Percentiles rank a stretch among this genome's conserved stretches.
phyloP scores from a whole-genome alignment of 176 grass and related monocot genomes.

The Calamus simplicifolius region DNA sequence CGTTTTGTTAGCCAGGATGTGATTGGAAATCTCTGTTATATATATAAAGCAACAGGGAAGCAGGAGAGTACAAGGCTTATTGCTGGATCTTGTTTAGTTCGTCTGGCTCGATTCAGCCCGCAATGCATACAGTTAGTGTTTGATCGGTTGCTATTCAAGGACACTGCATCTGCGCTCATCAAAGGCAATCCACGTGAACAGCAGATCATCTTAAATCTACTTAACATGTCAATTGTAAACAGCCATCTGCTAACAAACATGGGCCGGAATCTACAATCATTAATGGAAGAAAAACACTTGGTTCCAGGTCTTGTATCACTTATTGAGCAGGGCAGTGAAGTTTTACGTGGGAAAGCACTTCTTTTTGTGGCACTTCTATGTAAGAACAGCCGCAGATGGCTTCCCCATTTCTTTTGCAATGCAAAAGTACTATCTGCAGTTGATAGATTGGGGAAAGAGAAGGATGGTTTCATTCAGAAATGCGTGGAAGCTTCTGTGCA shows the following conservation, averaged over 20 bases:
- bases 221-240: conserved; percentile 67
- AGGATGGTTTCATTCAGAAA: conserved; percentile 71
- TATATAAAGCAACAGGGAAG: conserved; percentile 90
- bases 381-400: conserved; percentile 85
- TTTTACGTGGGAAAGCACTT: conserved; percentile 87
- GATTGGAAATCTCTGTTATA: conserved; percentile 74
- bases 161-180: conserved; percentile 55
- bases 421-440: conserved; percentile 73
- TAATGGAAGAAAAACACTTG: conserved; percentile 80
- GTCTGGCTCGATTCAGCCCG: conserved; percentile 72
- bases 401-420: conserved; percentile 85
- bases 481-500: conserved; percentile 78
- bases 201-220: conserved; percentile 80
- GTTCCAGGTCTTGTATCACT: conserved; percentile 59
- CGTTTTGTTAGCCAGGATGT: conserved; percentile 89
- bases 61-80: conserved; percentile 87
- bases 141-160: conserved; percentile 73
- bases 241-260: conserved; percentile 60
- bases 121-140: conserved; percentile 70
- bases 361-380: conserved; percentile 85
- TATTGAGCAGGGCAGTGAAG: conserved; percentile 71
- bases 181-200: conserved; percentile 89
- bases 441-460: conserved; percentile 85
- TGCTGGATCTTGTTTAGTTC: conserved; percentile 80
- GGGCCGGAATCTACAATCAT: conserved; percentile 54